A percentile compares a stretch with the other conserved stretches of the same genome.
Evolutionary conservation across 2,329 filamentous ascomycete genomes (phyloP).

Genomic region (Thielaviopsis euricoi): DNA sequence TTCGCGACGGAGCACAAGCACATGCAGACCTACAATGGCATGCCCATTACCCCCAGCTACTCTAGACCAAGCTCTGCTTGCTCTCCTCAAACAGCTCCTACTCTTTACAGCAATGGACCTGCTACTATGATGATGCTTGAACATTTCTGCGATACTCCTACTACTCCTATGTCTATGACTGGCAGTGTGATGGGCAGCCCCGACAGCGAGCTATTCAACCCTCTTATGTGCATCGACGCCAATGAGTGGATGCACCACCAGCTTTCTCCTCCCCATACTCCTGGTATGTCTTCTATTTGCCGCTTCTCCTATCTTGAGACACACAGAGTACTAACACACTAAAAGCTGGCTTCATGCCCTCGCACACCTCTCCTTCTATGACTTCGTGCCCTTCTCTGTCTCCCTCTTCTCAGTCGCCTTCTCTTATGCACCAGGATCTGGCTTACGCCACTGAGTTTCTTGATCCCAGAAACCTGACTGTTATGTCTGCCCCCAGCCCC

Average conservation of each 20-base stretch:
- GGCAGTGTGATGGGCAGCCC: constrained; percentile 80
- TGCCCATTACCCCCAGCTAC: constrained; percentile 47
- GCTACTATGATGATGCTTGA: constrained; percentile 42
- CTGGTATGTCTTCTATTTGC: constrained; percentile 46
- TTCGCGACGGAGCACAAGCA: constrained; percentile 61
- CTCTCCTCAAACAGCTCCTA: constrained; percentile 36
- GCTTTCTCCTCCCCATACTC: constrained; percentile 77
- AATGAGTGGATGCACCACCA: constrained; percentile 62
- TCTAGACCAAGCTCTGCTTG: constrained; percentile 48
- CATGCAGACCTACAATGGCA: constrained; percentile 57
- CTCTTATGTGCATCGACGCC: constrained; percentile 63
- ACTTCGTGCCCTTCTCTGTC: constrained; percentile 70
- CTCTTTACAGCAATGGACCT: constrained; percentile 40
- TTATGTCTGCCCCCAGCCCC: constrained; percentile 36
- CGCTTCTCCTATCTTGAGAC: constrained; percentile 5
- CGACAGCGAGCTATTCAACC: constrained; percentile 65
- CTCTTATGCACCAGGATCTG: constrained; percentile 56
- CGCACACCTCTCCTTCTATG: constrained; percentile 5
- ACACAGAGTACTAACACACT: constrained; percentile 7
- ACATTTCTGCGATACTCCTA: constrained; percentile 45
- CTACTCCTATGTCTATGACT: constrained; percentile 71
- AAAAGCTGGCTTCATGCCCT: constrained; percentile 12
- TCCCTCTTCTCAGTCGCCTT: constrained; percentile 48
- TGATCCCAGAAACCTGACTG: constrained; percentile 78
- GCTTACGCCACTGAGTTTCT: constrained; percentile 53